Percentiles rank a stretch among this genome's conserved stretches.
These are phyloP conservation scores for Cystobasidium onofrii DNA, from an alignment of 768 basidiomycete species.

Conservation along the genomic window DNA sequence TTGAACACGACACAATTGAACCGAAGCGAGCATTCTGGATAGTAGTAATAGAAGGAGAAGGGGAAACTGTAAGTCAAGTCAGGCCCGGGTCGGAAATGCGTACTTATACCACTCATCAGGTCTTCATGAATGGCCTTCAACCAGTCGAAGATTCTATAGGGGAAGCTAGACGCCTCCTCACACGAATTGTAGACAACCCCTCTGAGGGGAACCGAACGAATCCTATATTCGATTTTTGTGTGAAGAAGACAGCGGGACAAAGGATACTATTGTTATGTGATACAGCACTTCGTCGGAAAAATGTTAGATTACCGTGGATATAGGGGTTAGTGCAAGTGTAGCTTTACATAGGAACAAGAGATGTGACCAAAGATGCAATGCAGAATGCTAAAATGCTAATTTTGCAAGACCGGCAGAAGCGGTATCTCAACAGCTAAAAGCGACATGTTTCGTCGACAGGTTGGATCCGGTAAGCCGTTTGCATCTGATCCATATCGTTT, in stretches of 20 bases:
- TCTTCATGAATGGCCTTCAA: slow-evolving; percentile 21
- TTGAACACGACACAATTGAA: neutral
- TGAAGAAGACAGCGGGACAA: neutral
- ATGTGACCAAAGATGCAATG: neutral
- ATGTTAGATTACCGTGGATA: neutral
- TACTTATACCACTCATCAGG: neutral
- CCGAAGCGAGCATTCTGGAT: neutral
- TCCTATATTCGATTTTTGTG: slow-evolving; percentile 26
- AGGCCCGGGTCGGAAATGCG: neutral
- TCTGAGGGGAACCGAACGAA: neutral
- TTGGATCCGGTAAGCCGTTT: too few species aligned
- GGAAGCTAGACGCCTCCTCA: neutral
- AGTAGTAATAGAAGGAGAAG: slow-evolving; percentile 7
- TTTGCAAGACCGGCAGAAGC: too few species aligned
- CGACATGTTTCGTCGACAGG: too few species aligned
- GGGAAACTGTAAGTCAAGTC: neutral
- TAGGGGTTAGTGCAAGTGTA: neutral
- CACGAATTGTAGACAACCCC: neutral
- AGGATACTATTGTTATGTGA: neutral
- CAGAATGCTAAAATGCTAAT: too few species aligned
- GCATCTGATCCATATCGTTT: too few species aligned
- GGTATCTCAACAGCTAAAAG: too few species aligned
- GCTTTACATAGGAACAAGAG: too few species aligned
- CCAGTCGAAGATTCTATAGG: neutral
- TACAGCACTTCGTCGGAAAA: neutral